Base-by-base conservation (phyloP, 2,329 filamentous ascomycete genomes). In the Fusarium camptoceras region DNA sequence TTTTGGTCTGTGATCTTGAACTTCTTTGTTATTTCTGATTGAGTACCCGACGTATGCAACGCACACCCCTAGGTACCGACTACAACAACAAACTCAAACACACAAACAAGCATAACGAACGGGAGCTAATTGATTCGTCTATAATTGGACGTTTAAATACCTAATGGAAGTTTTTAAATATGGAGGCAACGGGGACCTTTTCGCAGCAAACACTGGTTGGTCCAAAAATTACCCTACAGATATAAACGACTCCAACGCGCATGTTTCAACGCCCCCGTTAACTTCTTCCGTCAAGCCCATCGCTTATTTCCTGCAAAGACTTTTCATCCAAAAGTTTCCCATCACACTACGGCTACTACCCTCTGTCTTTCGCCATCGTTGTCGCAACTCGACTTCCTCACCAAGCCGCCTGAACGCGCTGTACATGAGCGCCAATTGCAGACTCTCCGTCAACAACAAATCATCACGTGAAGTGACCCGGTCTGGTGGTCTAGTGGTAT, bases 401-500 rank as follows among this genome's bases (percentile, higher is more conserved):
- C n/a, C 8, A 6, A n/a, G 3, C 0, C n/a, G 3, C 2, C 5
- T 2, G 10, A n/a, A 20, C 7, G 4, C 30, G 30, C 7, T 31
- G 1, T 62, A 63, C 28, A 43, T 56, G 4, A 14, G 0, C 7
- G 2, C 11, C 20, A 24, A 18, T 68, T 66, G 22, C 9, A 7
- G 1, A 0, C 0, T 2, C 0, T 0, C 1, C 8, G 3, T 28
- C 58, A 69, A 25, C 27, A 62, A 59, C 5, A 59, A 56, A 20
- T 27, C 53, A 64, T 66, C 58, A 55, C 64, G 48, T 69, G 58
- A 55, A 46, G 28, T 59, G 57, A 57, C 1, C 10, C 20, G 73
- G 73, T 75, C 73, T 75, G 73, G 73, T 73, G 71, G 68, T 73
- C 73, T 74, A 71, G 71, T 66, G 75, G 75, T 77, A 76, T 77